These are phyloP conservation scores for Cladophialophora psammophila DNA, from an alignment of 2,329 filamentous ascomycete genomes.

Conservation along the genomic window DNA sequence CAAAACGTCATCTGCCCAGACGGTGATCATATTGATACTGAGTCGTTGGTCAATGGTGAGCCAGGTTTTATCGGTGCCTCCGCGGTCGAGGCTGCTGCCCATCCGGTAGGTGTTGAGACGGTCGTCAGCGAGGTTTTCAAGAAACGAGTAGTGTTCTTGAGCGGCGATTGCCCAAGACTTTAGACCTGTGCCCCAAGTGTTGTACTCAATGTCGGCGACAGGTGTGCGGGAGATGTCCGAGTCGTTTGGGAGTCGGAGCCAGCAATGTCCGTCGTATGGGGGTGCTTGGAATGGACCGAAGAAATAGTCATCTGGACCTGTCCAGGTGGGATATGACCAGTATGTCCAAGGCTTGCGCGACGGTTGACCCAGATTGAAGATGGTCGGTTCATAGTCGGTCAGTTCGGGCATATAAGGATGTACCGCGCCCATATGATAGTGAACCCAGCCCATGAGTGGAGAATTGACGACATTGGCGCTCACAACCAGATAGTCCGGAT, in stretches of 20 bases:
- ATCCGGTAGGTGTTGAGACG: conserved; percentile 55
- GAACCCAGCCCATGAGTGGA: conserved; percentile 61
- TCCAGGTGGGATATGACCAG: conserved; percentile 47
- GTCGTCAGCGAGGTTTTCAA: conserved; percentile 57
- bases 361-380: conserved; percentile 18
- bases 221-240: conserved; percentile 55
- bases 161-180: conserved; percentile 44
- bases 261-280: conserved; percentile 55
- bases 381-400: conserved; percentile 18
- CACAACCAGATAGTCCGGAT: conserved; percentile 60
- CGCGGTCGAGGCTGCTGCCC: conserved; percentile 5
- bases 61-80: conserved; percentile 44
- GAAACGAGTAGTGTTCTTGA: conserved; percentile 57
- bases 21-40: conserved; percentile 63
- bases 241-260: conserved; percentile 55
- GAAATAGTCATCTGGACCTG: conserved; percentile 44
- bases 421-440: conserved; percentile 61
- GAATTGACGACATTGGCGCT: conserved; percentile 66
- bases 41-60: conserved; percentile 60
- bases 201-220: conserved; percentile 59
- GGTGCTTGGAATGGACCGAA: conserved; percentile 44
- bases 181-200: conserved; percentile 43
- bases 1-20: conserved; percentile 62
- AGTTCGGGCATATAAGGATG: conserved; percentile 62
- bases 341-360: conserved; percentile 45